Evolutionary conservation across 2,329 filamentous ascomycete species (phyloP), one percentile per base, ranked within the genome.

Genomic region (Penicillium sclerotigenum): DNA sequence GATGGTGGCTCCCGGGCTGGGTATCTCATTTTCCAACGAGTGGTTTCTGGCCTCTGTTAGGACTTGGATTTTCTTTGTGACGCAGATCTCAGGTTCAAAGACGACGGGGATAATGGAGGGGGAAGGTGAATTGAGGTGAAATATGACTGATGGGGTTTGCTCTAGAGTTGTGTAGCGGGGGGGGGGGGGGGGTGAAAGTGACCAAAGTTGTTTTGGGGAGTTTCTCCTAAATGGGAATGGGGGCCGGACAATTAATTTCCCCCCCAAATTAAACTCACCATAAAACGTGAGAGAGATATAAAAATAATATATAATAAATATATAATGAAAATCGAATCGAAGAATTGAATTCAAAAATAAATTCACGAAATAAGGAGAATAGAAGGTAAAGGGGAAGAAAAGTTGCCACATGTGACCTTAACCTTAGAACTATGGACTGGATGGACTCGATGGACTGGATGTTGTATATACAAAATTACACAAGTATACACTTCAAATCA

Each of bases 21-120:
- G 59, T 63, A 56, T 70, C 54, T 67, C 72, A 74, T 74, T 68
- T 68, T 73, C 62, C 64, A 66, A 62, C 65, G 53, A 54, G 59
- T 52, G 57, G 16, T 43, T 18, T 34, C 37, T 57, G n/a, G 45
- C 49, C 42, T 52, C 29, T 45, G 52, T 41, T 34, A 36, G 34
- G 29, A 47, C 51, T 43, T 47, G 20, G 52, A 47, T 40, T 38
- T 45, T 22, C 46, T 9, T 18, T 33, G 57, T 47, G 54, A 52
- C 29, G 48, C n/a, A 14, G 20, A 41, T n/a, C 14, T 24, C 14
- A 18, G 37, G 10, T 7, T 33, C 20, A 20, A 24, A 43, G 18
- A 48, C n/a, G n/a, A 33, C 24, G 24, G 22, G 46, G 26, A 20
- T 22, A n/a, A 14, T 3, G 13, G 9, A 22, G 7, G n/a, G 26